Conservation (phyloP, 2,329 filamentous ascomycete genomes). For the Aspergillus udagawae region DNA sequence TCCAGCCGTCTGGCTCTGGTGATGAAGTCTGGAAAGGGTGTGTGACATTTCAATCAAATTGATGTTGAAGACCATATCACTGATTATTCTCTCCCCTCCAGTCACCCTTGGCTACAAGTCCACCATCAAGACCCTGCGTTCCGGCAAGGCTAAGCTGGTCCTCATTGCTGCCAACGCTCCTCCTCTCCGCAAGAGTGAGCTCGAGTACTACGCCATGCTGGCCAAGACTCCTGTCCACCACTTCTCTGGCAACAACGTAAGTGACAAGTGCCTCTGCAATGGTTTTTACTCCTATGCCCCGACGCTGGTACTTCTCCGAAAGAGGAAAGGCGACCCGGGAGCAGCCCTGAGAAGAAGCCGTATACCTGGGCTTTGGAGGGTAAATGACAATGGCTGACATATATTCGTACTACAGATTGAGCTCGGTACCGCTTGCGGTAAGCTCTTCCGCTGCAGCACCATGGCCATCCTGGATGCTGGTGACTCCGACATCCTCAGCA, state of each 20-base stretch:
- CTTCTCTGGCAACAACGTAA: conserved; percentile 98
- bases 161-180: conserved; percentile 95
- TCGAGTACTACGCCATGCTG: conserved; percentile 91
- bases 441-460: conserved; percentile 97
- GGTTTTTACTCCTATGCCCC: conserved; percentile 4
- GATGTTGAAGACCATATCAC: background rate
- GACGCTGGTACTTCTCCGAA: background rate
- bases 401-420: conserved; percentile 68
- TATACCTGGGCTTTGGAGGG: conserved; percentile 20
- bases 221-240: conserved; percentile 95
- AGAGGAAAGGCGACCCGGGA: conserved; percentile 25
- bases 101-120: conserved; percentile 90
- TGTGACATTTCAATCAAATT: conserved; percentile 2
- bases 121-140: conserved; percentile 83
- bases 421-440: conserved; percentile 96
- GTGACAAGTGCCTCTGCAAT: conserved; percentile 41
- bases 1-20: conserved; percentile 66
- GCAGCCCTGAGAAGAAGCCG: conserved; percentile 89
- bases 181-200: conserved; percentile 94
- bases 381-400: conserved; percentile 51
- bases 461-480: conserved; percentile 96
- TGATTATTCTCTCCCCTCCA: conserved; percentile 22
- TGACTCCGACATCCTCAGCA: conserved; percentile 91
- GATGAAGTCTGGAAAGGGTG: conserved; percentile 56
- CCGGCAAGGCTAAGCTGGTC: conserved; percentile 97